Percentiles rank a stretch among this genome's conserved stretches.
Evolutionary conservation across 2,329 filamentous ascomycete genomes (phyloP).

Genomic region (Aspergillus novofumigatus): DNA sequence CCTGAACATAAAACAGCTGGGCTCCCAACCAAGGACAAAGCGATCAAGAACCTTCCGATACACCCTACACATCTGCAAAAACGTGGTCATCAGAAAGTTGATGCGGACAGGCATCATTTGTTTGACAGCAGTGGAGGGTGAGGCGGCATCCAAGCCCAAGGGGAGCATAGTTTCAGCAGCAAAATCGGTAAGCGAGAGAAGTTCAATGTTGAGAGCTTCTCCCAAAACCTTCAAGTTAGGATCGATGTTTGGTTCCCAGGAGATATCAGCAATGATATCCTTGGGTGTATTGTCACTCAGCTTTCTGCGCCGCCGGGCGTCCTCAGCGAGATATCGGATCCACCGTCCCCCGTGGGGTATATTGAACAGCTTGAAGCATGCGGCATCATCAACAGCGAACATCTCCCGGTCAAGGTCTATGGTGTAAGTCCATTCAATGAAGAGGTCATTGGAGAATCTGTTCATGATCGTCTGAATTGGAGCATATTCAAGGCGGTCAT

Average conservation of each 20-base stretch:
- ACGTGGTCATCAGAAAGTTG: constrained; percentile 3
- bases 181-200: neutral
- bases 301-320: constrained; percentile 1
- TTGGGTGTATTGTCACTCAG: constrained; percentile 3
- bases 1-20: constrained; percentile 10
- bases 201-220: neutral
- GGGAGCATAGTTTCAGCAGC: neutral
- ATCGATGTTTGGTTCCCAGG: constrained; percentile 5
- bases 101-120: neutral
- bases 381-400: constrained; percentile 9
- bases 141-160: neutral
- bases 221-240: neutral
- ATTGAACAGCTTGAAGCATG: constrained; percentile 6
- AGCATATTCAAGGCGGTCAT: constrained; percentile 9
- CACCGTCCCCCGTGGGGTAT: constrained; percentile 8
- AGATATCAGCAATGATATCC: constrained; percentile 7
- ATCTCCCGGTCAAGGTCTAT: constrained; percentile 17
- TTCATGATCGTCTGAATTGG: constrained; percentile 5
- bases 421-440: constrained; percentile 16
- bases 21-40: constrained; percentile 9
- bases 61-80: neutral
- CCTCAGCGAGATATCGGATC: constrained; percentile 7
- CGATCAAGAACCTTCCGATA: constrained; percentile 9
- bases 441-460: neutral
- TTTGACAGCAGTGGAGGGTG: neutral